A percentile compares a stretch with the other conserved stretches of the same genome.
Conservation (phyloP, 345 rosid genomes). For the Nasturtium officinale region DNA sequence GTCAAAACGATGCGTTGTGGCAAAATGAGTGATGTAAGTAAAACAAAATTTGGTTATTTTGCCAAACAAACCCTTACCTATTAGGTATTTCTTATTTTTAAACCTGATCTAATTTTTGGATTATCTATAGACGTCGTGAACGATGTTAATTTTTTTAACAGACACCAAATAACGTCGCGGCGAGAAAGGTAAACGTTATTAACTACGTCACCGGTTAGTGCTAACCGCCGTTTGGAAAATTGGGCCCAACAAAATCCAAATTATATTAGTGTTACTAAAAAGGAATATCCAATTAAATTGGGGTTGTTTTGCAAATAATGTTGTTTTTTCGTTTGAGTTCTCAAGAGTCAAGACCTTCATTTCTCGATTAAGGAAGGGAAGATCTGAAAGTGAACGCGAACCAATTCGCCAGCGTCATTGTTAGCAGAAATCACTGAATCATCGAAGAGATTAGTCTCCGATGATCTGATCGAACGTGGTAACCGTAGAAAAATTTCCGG, state of each 20-base stretch:
- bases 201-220: not conserved
- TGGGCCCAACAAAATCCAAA: not conserved
- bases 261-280: not conserved
- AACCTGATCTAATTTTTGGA: not conserved
- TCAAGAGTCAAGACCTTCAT: not conserved
- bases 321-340: slow-evolving; percentile 13
- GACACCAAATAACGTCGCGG: no score
- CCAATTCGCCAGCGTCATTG: slow-evolving; percentile 11
- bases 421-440: not conserved
- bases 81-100: not conserved
- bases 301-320: slow-evolving; percentile 1
- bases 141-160: not conserved
- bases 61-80: not conserved
- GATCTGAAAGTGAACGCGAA: slow-evolving; percentile 25
- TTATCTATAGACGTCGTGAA: not conserved
- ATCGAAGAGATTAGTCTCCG: slow-evolving; percentile 16
- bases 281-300: not conserved
- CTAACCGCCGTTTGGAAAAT: not conserved
- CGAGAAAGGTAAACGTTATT: not conserved
- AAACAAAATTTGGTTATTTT: not conserved
- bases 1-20: not conserved
- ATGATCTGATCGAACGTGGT: slow-evolving; percentile 35
- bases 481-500: slow-evolving; percentile 7
- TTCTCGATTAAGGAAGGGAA: slow-evolving; percentile 31
- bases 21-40: not conserved